A percentile compares a stretch with the other conserved stretches of the same genome.
Evolutionary conservation across 1,139 yeast species (phyloP).

Genomic region (Yamadazyma jaroonii): DNA sequence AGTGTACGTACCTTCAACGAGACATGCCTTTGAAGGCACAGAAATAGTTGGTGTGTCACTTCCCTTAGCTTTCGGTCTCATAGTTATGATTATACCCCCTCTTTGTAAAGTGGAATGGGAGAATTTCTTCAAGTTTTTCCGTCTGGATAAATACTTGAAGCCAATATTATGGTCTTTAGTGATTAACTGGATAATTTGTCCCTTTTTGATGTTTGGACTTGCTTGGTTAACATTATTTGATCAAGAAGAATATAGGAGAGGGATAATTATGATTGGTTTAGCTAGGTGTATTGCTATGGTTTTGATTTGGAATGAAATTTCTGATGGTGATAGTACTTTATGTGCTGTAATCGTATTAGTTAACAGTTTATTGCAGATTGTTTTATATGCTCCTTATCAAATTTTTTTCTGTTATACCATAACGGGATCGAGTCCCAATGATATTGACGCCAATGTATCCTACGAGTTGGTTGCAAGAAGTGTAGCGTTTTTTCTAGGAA

Average conservation of each 20-base stretch:
- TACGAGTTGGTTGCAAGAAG: slow-evolving; percentile 47
- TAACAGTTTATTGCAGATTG: slow-evolving; percentile 52
- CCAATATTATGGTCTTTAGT: slow-evolving; percentile 36
- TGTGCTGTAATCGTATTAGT: slow-evolving; percentile 54
- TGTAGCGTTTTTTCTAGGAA: slow-evolving; percentile 54
- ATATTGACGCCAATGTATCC: slow-evolving; percentile 18
- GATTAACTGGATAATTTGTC: slow-evolving; percentile 57
- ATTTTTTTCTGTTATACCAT: slow-evolving; percentile 45
- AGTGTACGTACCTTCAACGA: slow-evolving; percentile 29
- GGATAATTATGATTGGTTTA: slow-evolving; percentile 57
- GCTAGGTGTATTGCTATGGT: slow-evolving; percentile 69
- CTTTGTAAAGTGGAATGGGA: slow-evolving; percentile 56
- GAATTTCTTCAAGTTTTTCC: slow-evolving; percentile 16
- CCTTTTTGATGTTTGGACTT: slow-evolving; percentile 55
- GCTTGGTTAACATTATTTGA: slow-evolving; percentile 56
- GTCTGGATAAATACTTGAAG: slow-evolving; percentile 17
- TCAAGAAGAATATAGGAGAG: slow-evolving; percentile 47
- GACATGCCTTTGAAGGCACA: slow-evolving; percentile 27
- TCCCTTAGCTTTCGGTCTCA: slow-evolving; percentile 52
- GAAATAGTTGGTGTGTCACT: slow-evolving; percentile 29
- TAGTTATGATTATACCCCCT: slow-evolving; percentile 61
- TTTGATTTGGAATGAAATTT: slow-evolving; percentile 57
- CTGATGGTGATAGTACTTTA: slow-evolving; percentile 49
- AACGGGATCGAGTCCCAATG: slow-evolving; percentile 18
- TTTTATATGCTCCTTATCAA: slow-evolving; percentile 55